Evolutionary conservation across 768 basidiomycete genomes (phyloP), one percentile per base, ranked within the genome.

Genomic region (Lanmaoa pseudosensibilis): DNA sequence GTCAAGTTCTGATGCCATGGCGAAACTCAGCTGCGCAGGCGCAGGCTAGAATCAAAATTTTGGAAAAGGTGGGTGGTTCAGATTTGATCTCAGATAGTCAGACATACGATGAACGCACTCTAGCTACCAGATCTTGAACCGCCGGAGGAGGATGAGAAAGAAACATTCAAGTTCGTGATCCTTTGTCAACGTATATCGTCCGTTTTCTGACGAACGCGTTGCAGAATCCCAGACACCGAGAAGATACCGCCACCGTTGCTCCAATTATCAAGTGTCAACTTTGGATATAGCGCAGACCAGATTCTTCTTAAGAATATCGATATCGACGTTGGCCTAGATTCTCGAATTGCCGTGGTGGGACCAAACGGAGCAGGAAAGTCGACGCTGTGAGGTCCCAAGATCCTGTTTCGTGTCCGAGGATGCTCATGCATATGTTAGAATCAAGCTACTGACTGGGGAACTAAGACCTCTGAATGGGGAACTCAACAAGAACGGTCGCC

Each of bases 331-430:
- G 89, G 91, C 1, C 74, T 97, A n/a, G 97, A 99, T 60, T 94
- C 92, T 10, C 80, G 97, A 56, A 91, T 98, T 56, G 95, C 96
- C 4, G 83, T 99, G 61, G 94, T 98, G 36, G 96, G 96, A 55
- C 88, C 94, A 2, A 95, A 95, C 72, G 94, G 95, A 44, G 89
- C 92, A 21, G 96, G 96, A 75, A 99, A 99, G 75, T 98, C 94
- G 18, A 98, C 97, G 4, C 71, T 98, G 88, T 92, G 65, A 61
- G 86, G 69, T 19, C 8, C 18, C 45, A 18, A 21, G 32, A 41
- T 47, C 18, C n/a, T 10, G 11, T 45, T 50, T 52, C 21, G 9
- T 21, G 25, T 23, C 59, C 41, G 38, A 50, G 48, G 11, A 34
- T 54, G 40, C 54, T 63, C 33, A 54, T 46, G 25, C 45, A 15